Base-by-base conservation (phyloP, 208 protist species). In the Trypanosoma avium region DNA sequence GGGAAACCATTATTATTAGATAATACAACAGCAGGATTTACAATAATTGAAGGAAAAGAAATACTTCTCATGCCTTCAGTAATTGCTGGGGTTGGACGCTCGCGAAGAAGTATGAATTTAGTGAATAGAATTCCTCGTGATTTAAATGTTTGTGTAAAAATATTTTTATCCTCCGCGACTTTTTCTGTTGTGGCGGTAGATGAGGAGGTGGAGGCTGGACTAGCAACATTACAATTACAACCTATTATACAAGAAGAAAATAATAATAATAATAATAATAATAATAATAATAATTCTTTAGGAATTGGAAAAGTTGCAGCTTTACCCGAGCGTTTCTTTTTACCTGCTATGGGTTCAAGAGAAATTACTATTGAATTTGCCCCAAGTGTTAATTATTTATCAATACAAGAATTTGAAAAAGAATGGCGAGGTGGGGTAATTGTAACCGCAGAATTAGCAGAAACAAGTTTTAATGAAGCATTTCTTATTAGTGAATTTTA, bases 401-500 rank as follows among this genome's bases (percentile, higher is more conserved):
- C 75, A 40, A 50, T 15, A 12, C 53, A 60, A 4, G 45, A 50
- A 30, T 56, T 40, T 36, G 88, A 92, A 70, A 70, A 76, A 48
- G 79, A 84, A 49, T 97, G 88, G 86, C 58, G 82, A 43, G 91
- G 86, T 65, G 86, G 84, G 40, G 69, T 94, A 22, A 83, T 91
- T 58, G 86, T 97, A 55, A 71, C 81, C 21, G 77, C 86, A 21
- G 73, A 83, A 48, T 53, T 93, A 13, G 86, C 88, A 13, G 67
- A 84, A 32, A 94, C 69, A 42, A 45, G 73, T 46, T 85, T 88
- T 63, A 97, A 97, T 75, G 88, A 97, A 57, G 47, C 76, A 10
- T 97, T 97, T 73, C 66, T 94, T 38, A 83, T 97, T 38, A 86
- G 94, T 55, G 91, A 94, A 55, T 97, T 94, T 64, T 97, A 97